Base-by-base conservation (phyloP, 2,329 filamentous ascomycete genomes). In the Lomentospora prolificans region DNA sequence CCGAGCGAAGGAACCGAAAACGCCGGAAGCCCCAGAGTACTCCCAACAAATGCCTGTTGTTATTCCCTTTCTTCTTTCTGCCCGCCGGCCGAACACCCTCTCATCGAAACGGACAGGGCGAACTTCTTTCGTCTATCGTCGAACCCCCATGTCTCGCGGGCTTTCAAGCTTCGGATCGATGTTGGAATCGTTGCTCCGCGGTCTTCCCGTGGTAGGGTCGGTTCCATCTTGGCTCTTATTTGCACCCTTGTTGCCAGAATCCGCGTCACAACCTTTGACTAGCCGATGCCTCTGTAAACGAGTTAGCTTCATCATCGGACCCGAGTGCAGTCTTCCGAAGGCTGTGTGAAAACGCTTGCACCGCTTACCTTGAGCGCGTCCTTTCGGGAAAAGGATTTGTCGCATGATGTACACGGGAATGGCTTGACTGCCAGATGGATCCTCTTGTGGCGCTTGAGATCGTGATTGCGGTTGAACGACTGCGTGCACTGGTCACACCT, bases 351-450 rank as follows among this genome's bases (percentile, higher is more conserved):
- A n/a, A n/a, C n/a, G n/a, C n/a, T n/a, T n/a, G n/a, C n/a, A n/a
- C n/a, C n/a, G 60, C 82, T 64, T 74, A 97, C 94, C 88, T 97
- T 97, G 28, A 99, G 75, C 8, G 94, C 94, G 70, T 97, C 94
- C 68, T 97, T 97, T 58, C 94, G 80, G 3, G 91, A 96, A 66
- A 99, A 99, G 67, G 89, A 94, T 80, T 97, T 97, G 59, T 95
- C 90, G 67, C 94, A 99, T 65, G 87, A 86, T 5, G 76, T 82
- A 68, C 94, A 99, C 0, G 91, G 91, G 69, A 92, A 97, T 0
- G 94, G 94, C 76, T 99, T 99, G 41, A 97, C 89, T 0, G 90
- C 89, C 57, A 97, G 72, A 70, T 99, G 94, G 58, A 97, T 97
- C 52, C 90, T 78, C 76, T 96, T 96, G 69, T 99, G 94, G 53